Evolutionary conservation across 495 filamentous ascomycete genomes (phyloP).

Genomic region (Cladorrhinum samala): DNA sequence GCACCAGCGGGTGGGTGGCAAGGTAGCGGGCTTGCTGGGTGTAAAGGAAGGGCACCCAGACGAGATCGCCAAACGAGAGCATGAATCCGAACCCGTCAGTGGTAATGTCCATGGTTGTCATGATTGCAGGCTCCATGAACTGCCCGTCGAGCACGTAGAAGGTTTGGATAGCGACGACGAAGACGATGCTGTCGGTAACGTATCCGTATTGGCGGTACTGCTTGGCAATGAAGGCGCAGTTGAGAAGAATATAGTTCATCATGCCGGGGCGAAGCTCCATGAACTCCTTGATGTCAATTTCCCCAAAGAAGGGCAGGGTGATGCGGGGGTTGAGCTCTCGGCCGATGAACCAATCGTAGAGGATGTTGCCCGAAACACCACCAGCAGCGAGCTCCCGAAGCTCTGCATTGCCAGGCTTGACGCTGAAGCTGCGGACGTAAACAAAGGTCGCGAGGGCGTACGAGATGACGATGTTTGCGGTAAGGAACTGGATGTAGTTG

Average conservation of each 20-base stretch:
- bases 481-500: slow-evolving; percentile 81
- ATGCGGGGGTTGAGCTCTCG: slow-evolving; percentile 93
- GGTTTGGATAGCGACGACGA: slow-evolving; percentile 71
- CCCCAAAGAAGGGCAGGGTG: slow-evolving; percentile 67
- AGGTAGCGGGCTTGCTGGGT: slow-evolving; percentile 84
- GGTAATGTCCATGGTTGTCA: slow-evolving; percentile 95
- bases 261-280: slow-evolving; percentile 89
- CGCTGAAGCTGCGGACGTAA: slow-evolving; percentile 73
- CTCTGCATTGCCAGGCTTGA: slow-evolving; percentile 62
- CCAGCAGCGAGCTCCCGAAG: slow-evolving; percentile 74
- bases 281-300: slow-evolving; percentile 85
- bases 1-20: slow-evolving; percentile 68
- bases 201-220: slow-evolving; percentile 81
- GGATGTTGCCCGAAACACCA: slow-evolving; percentile 73
- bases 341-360: slow-evolving; percentile 97
- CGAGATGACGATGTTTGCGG: slow-evolving; percentile 71
- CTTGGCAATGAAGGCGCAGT: slow-evolving; percentile 77
- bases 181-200: slow-evolving; percentile 80
- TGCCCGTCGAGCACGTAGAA: slow-evolving; percentile 81
- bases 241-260: slow-evolving; percentile 81
- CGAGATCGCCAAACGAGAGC: slow-evolving; percentile 90
- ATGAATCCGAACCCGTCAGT: slow-evolving; percentile 95
- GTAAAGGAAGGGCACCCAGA: slow-evolving; percentile 92
- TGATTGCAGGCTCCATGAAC: slow-evolving; percentile 85
- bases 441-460: slow-evolving; percentile 63